Base-by-base conservation (phyloP, 441 rosid species). In the Adansonia rubrostipa region DNA sequence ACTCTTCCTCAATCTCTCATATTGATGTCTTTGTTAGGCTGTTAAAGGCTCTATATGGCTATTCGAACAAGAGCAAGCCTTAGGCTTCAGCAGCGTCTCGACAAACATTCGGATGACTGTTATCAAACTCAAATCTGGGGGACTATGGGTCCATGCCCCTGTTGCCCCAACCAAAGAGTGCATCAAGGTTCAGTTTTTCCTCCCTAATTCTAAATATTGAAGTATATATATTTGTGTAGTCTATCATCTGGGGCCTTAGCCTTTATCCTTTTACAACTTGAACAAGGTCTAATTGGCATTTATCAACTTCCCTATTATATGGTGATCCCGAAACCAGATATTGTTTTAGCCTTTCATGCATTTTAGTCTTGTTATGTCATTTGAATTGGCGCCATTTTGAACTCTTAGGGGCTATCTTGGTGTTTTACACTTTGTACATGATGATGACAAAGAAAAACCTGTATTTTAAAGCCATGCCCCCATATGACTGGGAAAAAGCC, bases 141-240 rank as follows among this genome's bases (percentile, higher is more conserved):
- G 99, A n/a, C 83, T 94, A 80, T 94, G 98, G 98, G 92, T 96
- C 75, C 99, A 96, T 84, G 99, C 99, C n/a, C 98, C 99, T 42
- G 88, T 96, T 84, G 99, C 98, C 82, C 98, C 99, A 17, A 94
- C 99, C 56, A 84, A 88, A 88, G 98, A 96, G 86, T 96, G 98
- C 75, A 89, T 92, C 45, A 89, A 91, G 98, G 97, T 94, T 82
- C 48, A 54, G 42, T 33, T 50, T 71, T 33, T 28, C 6, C 58
- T 53, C 48, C 50, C 60, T 22, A 51, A 54, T 63, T 53, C 65
- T 28, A 19, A 53, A 33, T 15, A 14, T 47, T 78, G 4, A 28
- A 70, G 71, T 17, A 56, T 40, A 7, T 28, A 3, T 11, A 20
- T 53, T 15, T 51, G n/a, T 62, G 2, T 11, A 24, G 42, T 62